A percentile compares a stretch with the other conserved stretches of the same genome.
phyloP scores from a whole-genome alignment of 1,284 basidiomycete genomes.

The Ustilago loliicola region DNA sequence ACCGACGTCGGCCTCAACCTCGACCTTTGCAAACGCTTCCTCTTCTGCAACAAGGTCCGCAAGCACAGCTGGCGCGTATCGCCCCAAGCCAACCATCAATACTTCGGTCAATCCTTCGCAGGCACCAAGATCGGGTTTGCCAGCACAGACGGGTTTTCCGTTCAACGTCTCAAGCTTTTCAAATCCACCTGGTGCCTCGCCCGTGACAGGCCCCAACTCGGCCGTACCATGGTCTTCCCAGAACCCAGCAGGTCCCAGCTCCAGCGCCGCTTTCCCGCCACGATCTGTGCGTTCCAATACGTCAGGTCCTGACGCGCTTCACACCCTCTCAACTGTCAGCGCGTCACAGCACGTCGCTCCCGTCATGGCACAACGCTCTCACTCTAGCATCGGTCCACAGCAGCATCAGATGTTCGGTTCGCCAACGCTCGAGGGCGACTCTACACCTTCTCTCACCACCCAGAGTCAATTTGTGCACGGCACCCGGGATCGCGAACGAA shows the following conservation, averaged over 20 bases:
- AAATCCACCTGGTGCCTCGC: conserved; percentile 34
- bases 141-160: conserved; percentile 33
- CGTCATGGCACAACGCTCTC: conserved; percentile 47
- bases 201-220: conserved; percentile 23
- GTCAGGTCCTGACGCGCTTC: conserved; percentile 37
- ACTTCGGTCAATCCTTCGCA: conserved; percentile 21
- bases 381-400: conserved; percentile 51
- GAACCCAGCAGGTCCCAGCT: conserved; percentile 9
- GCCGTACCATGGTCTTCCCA: conserved; percentile 40
- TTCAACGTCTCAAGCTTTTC: conserved; percentile 30
- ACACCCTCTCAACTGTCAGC: conserved; percentile 28
- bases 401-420: conserved; percentile 42
- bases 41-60: conserved; percentile 33
- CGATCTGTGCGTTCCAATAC: conserved; percentile 58
- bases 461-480: conserved; percentile 54
- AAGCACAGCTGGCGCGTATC: conserved; percentile 35
- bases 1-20: conserved; percentile 16
- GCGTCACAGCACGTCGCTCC: conserved; percentile 43
- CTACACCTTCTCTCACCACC: conserved; percentile 25
- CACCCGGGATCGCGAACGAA: conserved; percentile 41
- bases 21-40: conserved; percentile 28
- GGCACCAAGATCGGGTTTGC: conserved; percentile 33
- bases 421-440: conserved; percentile 39
- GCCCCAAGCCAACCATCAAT: conserved; percentile 42
- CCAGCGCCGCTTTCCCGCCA: conserved; percentile 28